These are phyloP conservation scores for Luffa aegyptiaca DNA, from an alignment of 306 rosid genomes.

Conservation along the genomic window DNA sequence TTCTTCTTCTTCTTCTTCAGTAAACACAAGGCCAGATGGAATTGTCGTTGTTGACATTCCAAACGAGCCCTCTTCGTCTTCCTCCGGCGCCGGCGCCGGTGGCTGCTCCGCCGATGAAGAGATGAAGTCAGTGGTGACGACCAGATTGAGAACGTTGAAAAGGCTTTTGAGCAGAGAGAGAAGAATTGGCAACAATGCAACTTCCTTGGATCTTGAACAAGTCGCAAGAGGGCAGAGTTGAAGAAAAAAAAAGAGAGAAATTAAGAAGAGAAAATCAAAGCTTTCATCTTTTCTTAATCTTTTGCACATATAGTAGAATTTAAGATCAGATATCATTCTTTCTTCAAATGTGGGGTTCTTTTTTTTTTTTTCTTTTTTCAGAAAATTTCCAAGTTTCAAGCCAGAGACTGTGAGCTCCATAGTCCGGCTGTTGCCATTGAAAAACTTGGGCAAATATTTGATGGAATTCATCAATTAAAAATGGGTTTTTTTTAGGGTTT, in stretches of 20 bases:
- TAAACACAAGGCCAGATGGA: slow-evolving; percentile 26
- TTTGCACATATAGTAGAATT: not conserved
- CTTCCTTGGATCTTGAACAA: slow-evolving; percentile 45
- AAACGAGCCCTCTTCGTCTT: slow-evolving; percentile 20
- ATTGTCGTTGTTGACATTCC: slow-evolving; percentile 70
- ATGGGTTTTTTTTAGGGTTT: not conserved
- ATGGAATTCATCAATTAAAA: not conserved
- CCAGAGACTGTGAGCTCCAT: not conserved
- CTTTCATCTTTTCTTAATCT: not conserved
- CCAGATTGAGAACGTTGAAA: slow-evolving; percentile 64
- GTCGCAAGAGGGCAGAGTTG: not conserved
- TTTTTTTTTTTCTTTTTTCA: not conserved
- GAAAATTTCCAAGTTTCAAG: not conserved
- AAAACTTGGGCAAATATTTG: not conserved
- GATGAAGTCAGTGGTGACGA: slow-evolving; percentile 54
- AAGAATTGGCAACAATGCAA: slow-evolving; percentile 41
- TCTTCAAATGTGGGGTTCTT: not conserved
- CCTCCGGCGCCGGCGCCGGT: slow-evolving; percentile 36
- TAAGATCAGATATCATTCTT: not conserved
- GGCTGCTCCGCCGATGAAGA: slow-evolving; percentile 53
- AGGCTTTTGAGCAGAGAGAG: slow-evolving; percentile 79
- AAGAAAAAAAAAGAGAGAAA: not conserved
- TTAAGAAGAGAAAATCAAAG: not conserved
- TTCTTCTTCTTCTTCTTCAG: not conserved
- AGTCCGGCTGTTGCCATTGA: not conserved